Percentiles rank a stretch among this genome's conserved stretches.
phyloP scores from a whole-genome alignment of 1,284 basidiomycete genomes.

The Ganoderma multipileum region DNA sequence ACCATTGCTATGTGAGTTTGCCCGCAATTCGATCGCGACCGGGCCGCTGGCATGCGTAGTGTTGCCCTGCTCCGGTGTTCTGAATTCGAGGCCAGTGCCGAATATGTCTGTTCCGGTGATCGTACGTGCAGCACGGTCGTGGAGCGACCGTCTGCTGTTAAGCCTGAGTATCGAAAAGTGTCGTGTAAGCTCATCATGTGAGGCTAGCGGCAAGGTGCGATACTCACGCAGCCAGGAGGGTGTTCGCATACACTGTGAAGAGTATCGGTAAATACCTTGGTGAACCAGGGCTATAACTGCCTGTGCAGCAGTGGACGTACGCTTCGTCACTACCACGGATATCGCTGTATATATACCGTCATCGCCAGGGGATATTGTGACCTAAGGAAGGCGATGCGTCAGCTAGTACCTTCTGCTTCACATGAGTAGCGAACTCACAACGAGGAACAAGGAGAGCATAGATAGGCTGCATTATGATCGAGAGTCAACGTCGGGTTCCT shows the following conservation, averaged over 20 bases:
- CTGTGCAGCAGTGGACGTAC: background rate
- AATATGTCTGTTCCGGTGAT: background rate
- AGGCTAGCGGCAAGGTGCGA: background rate
- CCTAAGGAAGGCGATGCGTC: background rate
- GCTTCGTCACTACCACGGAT: background rate
- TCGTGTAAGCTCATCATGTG: background rate
- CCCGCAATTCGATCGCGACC: background rate
- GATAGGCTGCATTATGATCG: background rate
- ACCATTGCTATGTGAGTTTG: background rate
- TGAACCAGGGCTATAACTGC: background rate
- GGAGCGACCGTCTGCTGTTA: background rate
- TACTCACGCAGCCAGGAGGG: background rate
- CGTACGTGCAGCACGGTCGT: background rate
- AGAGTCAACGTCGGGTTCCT: background rate
- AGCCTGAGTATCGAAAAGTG: background rate
- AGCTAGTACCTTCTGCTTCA: background rate
- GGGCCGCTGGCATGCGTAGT: background rate
- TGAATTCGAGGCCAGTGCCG: background rate
- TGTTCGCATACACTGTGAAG: background rate
- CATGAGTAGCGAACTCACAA: background rate
- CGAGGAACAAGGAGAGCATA: constrained; percentile 1
- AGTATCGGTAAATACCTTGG: background rate
- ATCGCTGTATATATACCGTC: background rate
- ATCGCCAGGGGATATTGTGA: background rate
- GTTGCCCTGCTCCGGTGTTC: background rate